phyloP scores from a whole-genome alignment of 2,329 filamentous ascomycete genomes.

The Colletotrichum liaoningense region DNA sequence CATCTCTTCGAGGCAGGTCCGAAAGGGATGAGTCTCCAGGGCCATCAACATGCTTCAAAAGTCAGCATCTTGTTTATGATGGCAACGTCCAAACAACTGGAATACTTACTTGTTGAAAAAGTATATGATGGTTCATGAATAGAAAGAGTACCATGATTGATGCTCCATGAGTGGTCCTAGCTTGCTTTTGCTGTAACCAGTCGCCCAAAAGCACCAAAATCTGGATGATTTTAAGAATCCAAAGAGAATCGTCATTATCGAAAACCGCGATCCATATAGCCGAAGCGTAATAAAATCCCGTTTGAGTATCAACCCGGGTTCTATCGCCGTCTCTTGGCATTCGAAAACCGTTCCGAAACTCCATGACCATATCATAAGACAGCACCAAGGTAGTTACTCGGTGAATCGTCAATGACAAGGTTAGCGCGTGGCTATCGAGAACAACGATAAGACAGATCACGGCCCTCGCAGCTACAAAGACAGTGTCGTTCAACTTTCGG shows the following conservation, averaged over 20 bases:
- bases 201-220: not conserved
- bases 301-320: not conserved
- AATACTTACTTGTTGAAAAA: not conserved
- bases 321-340: not conserved
- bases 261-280: not conserved
- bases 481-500: not conserved
- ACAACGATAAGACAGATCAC: not conserved
- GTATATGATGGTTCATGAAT: not conserved
- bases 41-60: not conserved
- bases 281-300: not conserved
- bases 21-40: not conserved
- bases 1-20: too few species aligned
- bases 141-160: not conserved
- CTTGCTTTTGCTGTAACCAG: not conserved
- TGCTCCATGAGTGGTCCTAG: not conserved
- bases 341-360: not conserved
- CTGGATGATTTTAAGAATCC: not conserved
- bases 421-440: not conserved
- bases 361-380: not conserved
- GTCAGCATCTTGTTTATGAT: not conserved
- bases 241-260: not conserved
- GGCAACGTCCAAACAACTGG: not conserved
- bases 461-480: not conserved
- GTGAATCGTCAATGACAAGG: not conserved
- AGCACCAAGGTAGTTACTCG: not conserved